Evolutionary conservation across 2,329 filamentous ascomycete species (phyloP), one percentile per base, ranked within the genome.

Genomic region (Didymella segeticola): DNA sequence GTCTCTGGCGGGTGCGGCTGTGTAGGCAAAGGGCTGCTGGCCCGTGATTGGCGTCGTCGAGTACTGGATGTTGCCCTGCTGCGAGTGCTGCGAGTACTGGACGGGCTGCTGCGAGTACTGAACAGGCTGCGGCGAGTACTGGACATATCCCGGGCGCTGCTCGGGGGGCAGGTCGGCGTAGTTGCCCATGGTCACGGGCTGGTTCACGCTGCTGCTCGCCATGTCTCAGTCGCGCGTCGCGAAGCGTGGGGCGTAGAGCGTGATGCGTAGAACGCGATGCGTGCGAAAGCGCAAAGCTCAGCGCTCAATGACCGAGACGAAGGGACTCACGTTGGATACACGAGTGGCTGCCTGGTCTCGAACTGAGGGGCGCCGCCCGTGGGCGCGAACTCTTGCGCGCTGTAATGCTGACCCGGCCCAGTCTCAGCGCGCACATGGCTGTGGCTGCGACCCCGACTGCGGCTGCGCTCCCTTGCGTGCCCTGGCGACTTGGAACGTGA

Each of bases 141-240:
- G 65, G 52, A 68, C 52, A 54, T 75, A 79, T 29, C 71, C 74
- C 2, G 77, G 76, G 5, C 78, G 68, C 56, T 80, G 72, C 45
- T 78, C 64, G 11, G 76, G 78, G 23, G 78, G 78, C 9, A 78
- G 69, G 56, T 80, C 77, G 20, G 68, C 64, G 55, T 76, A 79
- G 47, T 72, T 75, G 43, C 77, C 77, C 75, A 78, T 79, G 42
- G 75, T 78, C 27, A 77, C 72, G 39, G 29, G 39, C n/a, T 54
- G 39, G 51, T 54, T 36, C 8, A 41, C 33, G 51, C 57, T 62
- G 62, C 70, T 74, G 58, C 63, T 42, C 38, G 66, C 67, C 69
- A 72, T 72, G 43, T 65, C 59, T 72, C 64, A 71, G 70, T 61
- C 5, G 56, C 27, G 52, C 33, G 56, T 55, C 41, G 42, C 48